Evolutionary conservation across 139 green algal genomes (phyloP).

Genomic region (Pseudopediastrum boryanum): DNA sequence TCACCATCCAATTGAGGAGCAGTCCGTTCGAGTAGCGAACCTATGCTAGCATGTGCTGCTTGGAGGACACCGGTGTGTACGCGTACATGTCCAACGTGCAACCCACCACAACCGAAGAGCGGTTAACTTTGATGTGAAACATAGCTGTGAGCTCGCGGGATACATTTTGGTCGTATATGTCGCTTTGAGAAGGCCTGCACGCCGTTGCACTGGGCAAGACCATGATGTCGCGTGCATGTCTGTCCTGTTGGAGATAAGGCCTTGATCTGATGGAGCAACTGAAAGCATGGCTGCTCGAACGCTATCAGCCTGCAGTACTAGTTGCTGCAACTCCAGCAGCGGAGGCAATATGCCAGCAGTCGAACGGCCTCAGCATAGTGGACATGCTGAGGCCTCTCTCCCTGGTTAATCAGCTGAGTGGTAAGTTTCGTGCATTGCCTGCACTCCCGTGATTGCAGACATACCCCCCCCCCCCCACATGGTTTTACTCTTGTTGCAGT

Average conservation of each 20-base stretch:
- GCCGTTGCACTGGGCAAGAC: too few species aligned
- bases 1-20: neutral
- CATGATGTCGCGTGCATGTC: too few species aligned
- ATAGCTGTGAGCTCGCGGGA: too few species aligned
- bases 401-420: constrained; percentile 72
- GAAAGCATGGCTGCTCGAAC: constrained; percentile 45
- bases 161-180: too few species aligned
- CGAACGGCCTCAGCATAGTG: constrained; percentile 73
- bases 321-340: constrained; percentile 64
- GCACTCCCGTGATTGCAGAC: neutral
- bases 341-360: constrained; percentile 49
- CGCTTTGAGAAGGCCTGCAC: too few species aligned
- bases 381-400: constrained; percentile 79
- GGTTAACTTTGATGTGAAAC: too few species aligned
- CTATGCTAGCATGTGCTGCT: neutral
- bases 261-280: constrained; percentile 43
- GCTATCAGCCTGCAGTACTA: constrained; percentile 62
- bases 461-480: neutral
- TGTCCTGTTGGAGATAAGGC: too few species aligned
- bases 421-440: constrained; percentile 37
- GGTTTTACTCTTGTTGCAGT: constrained; percentile 45
- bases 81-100: neutral
- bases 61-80: neutral
- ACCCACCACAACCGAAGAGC: neutral
- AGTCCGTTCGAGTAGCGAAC: neutral